Percentiles rank a stretch among this genome's conserved stretches.
phyloP scores from a whole-genome alignment of 2,329 filamentous ascomycete species.

The Exophiala viscosa region DNA sequence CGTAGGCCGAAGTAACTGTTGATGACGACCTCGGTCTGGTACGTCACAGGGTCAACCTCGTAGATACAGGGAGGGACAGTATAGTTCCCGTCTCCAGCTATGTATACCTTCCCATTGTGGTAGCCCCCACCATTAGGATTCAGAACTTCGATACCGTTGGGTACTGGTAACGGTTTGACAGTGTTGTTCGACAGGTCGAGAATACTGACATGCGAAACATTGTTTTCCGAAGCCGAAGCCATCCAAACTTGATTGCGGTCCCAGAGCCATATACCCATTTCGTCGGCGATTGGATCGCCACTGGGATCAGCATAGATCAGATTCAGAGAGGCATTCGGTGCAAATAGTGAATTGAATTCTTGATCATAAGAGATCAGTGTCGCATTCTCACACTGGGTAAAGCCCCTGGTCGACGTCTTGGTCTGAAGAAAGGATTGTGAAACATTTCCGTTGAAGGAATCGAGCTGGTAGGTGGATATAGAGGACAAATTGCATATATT shows the following conservation, averaged over 20 bases:
- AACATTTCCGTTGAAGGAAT: no score
- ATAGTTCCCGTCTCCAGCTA: not conserved
- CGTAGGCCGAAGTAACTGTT: slow-evolving; percentile 6
- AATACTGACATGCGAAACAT: not conserved
- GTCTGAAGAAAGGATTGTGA: no score
- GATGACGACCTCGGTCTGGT: not conserved
- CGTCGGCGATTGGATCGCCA: not conserved
- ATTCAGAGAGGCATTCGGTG: no score
- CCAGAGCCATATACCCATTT: not conserved
- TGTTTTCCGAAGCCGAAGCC: not conserved
- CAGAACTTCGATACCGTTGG: not conserved
- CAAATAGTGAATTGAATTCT: no score
- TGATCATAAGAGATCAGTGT: no score
- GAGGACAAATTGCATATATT: no score
- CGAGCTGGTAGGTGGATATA: no score
- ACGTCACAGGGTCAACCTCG: not conserved
- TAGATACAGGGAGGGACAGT: not conserved
- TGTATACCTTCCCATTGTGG: slow-evolving; percentile 2
- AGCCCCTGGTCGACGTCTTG: no score
- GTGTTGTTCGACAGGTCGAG: not conserved
- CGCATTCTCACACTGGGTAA: no score
- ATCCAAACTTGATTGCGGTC: slow-evolving; percentile 1
- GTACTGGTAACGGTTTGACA: not conserved
- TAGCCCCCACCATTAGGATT: slow-evolving; percentile 1
- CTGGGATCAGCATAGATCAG: no score